Base-by-base conservation (phyloP, 1,139 yeast genomes). In the Fermentozyma sake region DNA sequence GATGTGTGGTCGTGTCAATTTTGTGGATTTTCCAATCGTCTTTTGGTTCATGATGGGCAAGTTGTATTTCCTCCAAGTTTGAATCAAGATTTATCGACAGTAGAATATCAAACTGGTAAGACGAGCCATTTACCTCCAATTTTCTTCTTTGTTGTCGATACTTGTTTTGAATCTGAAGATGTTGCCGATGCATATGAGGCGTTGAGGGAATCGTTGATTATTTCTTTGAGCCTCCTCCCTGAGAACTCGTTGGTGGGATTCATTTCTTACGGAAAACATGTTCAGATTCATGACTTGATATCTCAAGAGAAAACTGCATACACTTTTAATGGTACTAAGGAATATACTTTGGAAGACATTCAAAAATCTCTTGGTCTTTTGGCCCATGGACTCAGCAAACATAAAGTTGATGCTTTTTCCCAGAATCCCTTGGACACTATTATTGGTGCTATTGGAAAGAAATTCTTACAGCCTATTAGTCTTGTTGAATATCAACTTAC, bases 71-170 rank as follows among this genome's bases (percentile, higher is more conserved):
- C 70, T 1, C 50, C 52, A 3, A 62, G 63, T 22, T 41, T 61
- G 12, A 46, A 50, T 18, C 71, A 73, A 0, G 58, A 55, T 18
- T 55, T 60, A 21, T 50, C 78, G 6, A 75, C 87, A 1, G 63
- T 79, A 12, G 91, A 82, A 48, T 82, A 79, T 44, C 46, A 64
- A 7, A 59, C 81, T 13, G 72, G 75, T 1, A 61, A 70, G 22
- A 33, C 29, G 20, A 59, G 64, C 14, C 50, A 53, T 10, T 50
- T 62, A 16, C 75, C 78, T 0, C 72, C 72, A 2, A 65, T 79
- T 5, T 79, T 76, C 46, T 45, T 79, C 18, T 79, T 67, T 41
- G 76, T 80, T n/a, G 75, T 82, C 15, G 93, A 82, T 51, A 67
- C 81, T 0, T 75, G 85, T 40, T 58, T 74, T 28, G 80, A 71